Evolutionary conservation across 257 asterid genomes (phyloP).

Genomic region (Nicotiana noctiflora): DNA sequence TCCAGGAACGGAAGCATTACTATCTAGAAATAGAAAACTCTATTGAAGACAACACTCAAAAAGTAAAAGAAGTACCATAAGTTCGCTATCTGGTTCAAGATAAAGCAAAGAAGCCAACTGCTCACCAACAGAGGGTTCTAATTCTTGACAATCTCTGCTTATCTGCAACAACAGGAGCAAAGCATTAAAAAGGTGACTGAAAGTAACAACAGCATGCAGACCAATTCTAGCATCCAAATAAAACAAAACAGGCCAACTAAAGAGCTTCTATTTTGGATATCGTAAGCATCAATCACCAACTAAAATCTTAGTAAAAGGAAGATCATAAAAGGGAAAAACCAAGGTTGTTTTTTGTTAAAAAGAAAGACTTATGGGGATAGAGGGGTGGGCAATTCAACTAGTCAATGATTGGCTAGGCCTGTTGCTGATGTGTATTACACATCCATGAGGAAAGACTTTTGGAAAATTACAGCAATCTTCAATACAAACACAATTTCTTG

Average conservation of each 20-base stretch:
- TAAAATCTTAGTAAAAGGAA: background rate
- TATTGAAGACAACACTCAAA: background rate
- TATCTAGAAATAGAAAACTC: background rate
- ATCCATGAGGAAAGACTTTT: background rate
- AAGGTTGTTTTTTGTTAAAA: background rate
- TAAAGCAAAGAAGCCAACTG: constrained; percentile 81
- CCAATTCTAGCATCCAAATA: background rate
- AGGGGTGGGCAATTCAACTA: background rate
- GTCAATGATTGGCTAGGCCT: background rate
- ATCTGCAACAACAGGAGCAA: constrained; percentile 52
- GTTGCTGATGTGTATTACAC: background rate
- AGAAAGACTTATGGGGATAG: background rate
- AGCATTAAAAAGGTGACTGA: background rate
- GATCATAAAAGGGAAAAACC: background rate
- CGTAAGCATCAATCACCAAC: background rate
- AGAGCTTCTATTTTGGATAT: background rate
- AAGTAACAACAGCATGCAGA: background rate
- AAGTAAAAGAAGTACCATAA: constrained; percentile 53
- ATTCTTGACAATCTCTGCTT: constrained; percentile 93
- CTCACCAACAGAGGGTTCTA: constrained; percentile 83
- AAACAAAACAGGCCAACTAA: background rate
- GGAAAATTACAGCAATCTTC: background rate
- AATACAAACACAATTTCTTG: background rate
- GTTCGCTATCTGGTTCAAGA: constrained; percentile 91
- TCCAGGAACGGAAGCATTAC: background rate